These are phyloP conservation scores for Pisolithus microcarpus DNA, from an alignment of 768 basidiomycete species.

Conservation along the genomic window DNA sequence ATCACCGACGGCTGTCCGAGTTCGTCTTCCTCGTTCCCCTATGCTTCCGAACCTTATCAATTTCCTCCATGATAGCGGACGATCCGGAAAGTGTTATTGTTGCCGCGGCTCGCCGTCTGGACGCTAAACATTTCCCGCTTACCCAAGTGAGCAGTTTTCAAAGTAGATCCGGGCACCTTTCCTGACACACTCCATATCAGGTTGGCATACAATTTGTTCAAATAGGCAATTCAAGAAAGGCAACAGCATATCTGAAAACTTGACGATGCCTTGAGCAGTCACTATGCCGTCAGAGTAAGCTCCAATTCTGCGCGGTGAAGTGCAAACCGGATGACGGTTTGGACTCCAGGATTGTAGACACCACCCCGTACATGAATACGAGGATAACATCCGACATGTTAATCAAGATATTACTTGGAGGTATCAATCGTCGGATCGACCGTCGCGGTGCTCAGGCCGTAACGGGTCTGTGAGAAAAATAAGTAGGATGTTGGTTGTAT, in stretches of 20 bases:
- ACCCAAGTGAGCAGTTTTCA: constrained; percentile 35
- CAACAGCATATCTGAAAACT: constrained; percentile 44
- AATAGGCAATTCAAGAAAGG: constrained; percentile 42
- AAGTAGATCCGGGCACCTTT: neutral
- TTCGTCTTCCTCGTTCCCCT: constrained; percentile 21
- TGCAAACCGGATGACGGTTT: neutral
- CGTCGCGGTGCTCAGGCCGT: constrained; percentile 20
- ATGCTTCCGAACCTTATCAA: neutral
- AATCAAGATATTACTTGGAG: constrained; percentile 59
- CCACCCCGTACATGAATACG: constrained; percentile 45
- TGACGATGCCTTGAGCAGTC: constrained; percentile 47
- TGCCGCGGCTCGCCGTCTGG: constrained; percentile 42
- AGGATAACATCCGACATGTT: constrained; percentile 41
- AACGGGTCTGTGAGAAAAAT: constrained; percentile 5
- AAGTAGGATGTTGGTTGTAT: neutral
- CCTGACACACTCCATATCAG: constrained; percentile 25
- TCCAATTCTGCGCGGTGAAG: neutral
- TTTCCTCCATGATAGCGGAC: constrained; percentile 32
- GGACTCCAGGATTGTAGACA: constrained; percentile 57
- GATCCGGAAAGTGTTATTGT: constrained; percentile 45
- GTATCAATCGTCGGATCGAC: constrained; percentile 53
- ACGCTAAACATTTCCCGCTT: constrained; percentile 43
- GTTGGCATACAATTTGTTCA: constrained; percentile 70
- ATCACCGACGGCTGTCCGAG: constrained; percentile 61
- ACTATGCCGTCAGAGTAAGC: constrained; percentile 40